Percentiles rank a stretch among this genome's conserved stretches.
phyloP scores from a whole-genome alignment of 2,329 filamentous ascomycete species.

The Venturia effusa region DNA sequence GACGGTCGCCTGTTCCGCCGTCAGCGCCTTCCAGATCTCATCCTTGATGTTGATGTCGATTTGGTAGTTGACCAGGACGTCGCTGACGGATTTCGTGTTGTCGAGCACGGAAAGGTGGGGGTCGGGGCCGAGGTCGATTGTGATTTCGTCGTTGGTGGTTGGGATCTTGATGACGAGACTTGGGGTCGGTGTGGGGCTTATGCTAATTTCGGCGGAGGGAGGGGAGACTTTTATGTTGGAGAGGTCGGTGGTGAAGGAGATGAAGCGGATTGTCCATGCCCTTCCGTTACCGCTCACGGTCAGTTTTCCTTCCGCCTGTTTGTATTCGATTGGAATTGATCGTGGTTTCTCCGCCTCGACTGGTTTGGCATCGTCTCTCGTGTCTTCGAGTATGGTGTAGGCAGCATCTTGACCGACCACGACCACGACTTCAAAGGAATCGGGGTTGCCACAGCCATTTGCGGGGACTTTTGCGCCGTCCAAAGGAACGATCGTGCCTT shows the following conservation, averaged over 20 bases:
- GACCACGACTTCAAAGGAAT: constrained; percentile 38
- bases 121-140: constrained; percentile 16
- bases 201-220: background rate
- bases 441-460: constrained; percentile 40
- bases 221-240: background rate
- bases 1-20: constrained; percentile 18
- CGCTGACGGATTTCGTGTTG: constrained; percentile 20
- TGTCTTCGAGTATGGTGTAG: constrained; percentile 41
- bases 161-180: background rate
- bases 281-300: constrained; percentile 16
- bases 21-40: constrained; percentile 22
- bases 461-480: constrained; percentile 32
- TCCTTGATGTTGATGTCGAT: constrained; percentile 24
- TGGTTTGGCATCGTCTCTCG: constrained; percentile 22
- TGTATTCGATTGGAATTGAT: constrained; percentile 24
- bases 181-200: background rate
- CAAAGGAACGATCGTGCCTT: constrained; percentile 49
- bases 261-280: constrained; percentile 24
- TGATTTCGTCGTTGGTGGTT: background rate
- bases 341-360: constrained; percentile 15
- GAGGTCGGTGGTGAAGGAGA: constrained; percentile 14
- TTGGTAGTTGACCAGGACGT: constrained; percentile 21
- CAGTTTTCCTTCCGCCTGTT: constrained; percentile 25
- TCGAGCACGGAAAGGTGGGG: constrained; percentile 25
- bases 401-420: constrained; percentile 35